Conservation (phyloP, 1,284 basidiomycete genomes). For the Thecaphora frezii region DNA sequence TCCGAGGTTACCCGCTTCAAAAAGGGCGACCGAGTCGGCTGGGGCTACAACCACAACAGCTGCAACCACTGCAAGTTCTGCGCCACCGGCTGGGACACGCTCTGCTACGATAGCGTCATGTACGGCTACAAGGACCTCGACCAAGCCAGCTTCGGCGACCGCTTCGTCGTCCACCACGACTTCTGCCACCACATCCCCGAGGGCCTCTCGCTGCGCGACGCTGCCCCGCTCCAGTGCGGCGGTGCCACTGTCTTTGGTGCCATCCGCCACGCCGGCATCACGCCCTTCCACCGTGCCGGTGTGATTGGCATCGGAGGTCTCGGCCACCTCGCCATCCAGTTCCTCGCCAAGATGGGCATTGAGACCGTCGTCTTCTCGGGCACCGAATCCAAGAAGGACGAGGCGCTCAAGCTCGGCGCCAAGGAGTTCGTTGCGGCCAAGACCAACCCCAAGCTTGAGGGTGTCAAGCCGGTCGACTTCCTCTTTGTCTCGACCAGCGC, state of each 20-base stretch:
- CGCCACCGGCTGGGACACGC: slow-evolving; percentile 44
- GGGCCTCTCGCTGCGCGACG: slow-evolving; percentile 38
- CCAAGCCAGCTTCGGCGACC: slow-evolving; percentile 51
- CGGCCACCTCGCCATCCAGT: slow-evolving; percentile 44
- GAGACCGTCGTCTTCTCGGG: slow-evolving; percentile 44
- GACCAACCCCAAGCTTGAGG: slow-evolving; percentile 44
- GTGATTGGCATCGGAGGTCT: slow-evolving; percentile 41
- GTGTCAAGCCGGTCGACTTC: slow-evolving; percentile 44
- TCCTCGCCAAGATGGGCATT: slow-evolving; percentile 42
- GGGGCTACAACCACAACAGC: slow-evolving; percentile 53
- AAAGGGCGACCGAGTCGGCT: slow-evolving; percentile 52
- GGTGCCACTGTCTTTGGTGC: slow-evolving; percentile 44
- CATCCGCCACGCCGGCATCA: slow-evolving; percentile 29
- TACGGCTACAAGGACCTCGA: slow-evolving; percentile 45
- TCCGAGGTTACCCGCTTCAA: slow-evolving; percentile 39
- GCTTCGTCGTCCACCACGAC: slow-evolving; percentile 44
- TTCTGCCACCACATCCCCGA: slow-evolving; percentile 54
- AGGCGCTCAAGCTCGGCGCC: slow-evolving; percentile 43
- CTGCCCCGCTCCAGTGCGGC: slow-evolving; percentile 46
- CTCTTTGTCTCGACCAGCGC: slow-evolving; percentile 48
- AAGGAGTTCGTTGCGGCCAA: slow-evolving; percentile 49
- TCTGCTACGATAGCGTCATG: slow-evolving; percentile 44
- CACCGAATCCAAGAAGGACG: slow-evolving; percentile 42
- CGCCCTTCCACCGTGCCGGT: slow-evolving; percentile 28
- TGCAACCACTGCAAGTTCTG: slow-evolving; percentile 51